phyloP scores from a whole-genome alignment of 305 asterid species.

The Fraxinus floribunda region DNA sequence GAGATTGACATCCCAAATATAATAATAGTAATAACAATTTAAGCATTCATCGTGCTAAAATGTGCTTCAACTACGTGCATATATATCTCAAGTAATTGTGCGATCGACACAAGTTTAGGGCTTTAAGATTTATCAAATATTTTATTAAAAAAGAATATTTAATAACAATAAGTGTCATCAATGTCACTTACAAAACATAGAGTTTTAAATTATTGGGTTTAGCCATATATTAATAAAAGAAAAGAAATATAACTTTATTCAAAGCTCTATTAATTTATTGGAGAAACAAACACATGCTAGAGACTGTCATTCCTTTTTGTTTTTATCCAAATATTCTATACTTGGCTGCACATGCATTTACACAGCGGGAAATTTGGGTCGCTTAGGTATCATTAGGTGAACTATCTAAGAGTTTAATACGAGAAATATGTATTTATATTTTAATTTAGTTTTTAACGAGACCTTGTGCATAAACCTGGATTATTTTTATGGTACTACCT shows the following conservation, averaged over 20 bases:
- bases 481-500: too few species aligned
- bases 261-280: slow-evolving; percentile 6
- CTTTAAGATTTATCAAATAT: background rate
- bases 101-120: background rate
- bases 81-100: background rate
- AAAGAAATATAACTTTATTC: background rate
- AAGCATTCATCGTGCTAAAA: background rate
- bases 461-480: background rate
- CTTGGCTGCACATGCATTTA: slow-evolving; percentile 6
- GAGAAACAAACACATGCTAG: slow-evolving; percentile 5
- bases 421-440: background rate
- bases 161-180: background rate
- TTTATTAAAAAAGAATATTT: background rate
- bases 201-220: background rate
- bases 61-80: background rate
- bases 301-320: slow-evolving; percentile 1
- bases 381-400: background rate
- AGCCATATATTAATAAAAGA: background rate
- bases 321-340: slow-evolving; percentile 28
- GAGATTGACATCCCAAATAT: background rate
- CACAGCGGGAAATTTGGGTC: slow-evolving; percentile 13
- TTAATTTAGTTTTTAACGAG: background rate
- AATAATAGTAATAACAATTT: background rate
- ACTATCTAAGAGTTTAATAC: background rate
- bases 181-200: slow-evolving; percentile 4